Evolutionary conservation across 2,329 filamentous ascomycete genomes (phyloP), one percentile per base, ranked within the genome.

Genomic region (Colletotrichum costaricense): DNA sequence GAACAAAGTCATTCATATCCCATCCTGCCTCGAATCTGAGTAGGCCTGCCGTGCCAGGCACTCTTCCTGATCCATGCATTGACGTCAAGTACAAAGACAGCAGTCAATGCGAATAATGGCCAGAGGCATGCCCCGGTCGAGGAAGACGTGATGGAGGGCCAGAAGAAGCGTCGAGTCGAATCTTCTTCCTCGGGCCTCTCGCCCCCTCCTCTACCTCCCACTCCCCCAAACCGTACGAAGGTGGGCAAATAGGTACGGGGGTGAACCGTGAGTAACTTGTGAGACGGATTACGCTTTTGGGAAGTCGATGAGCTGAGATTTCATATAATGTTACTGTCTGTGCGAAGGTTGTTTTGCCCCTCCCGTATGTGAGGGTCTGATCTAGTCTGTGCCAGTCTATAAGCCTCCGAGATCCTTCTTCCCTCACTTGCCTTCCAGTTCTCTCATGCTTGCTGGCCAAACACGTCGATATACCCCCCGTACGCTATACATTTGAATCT

Each of bases 261-360:
- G 60, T 73, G 67, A 73, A 65, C 70, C 67, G 67, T 73, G 70
- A 26, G 70, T 30, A 16, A 62, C 28, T 62, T 70, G 60, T 70
- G 67, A 73, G 70, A 70, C 67, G 55, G 55, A 33, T 54, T 73
- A 73, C 70, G 67, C 67, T 73, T 70, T 70, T 70, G 67, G 67
- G 60, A 73, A 73, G 63, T 67, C 52, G 67, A 73, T 73, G 70
- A 70, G 67, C 49, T 66, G 70, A 73, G 67, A 65, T 70, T 62
- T 60, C 62, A 62, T 38, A 70, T 70, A 58, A 54, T 70, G 67
- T 59, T 59, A 33, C 35, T 35, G 62, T 73, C 71, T 66, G 71
- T 70, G 71, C 71, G 60, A 73, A 73, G 67, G 60, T 73, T 71
- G 67, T 71, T 59, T 71, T 71, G 55, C 67, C 67, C 67, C 71